Evolutionary conservation across 345 rosid genomes (phyloP).

Genomic region (Orychophragmus violaceus): DNA sequence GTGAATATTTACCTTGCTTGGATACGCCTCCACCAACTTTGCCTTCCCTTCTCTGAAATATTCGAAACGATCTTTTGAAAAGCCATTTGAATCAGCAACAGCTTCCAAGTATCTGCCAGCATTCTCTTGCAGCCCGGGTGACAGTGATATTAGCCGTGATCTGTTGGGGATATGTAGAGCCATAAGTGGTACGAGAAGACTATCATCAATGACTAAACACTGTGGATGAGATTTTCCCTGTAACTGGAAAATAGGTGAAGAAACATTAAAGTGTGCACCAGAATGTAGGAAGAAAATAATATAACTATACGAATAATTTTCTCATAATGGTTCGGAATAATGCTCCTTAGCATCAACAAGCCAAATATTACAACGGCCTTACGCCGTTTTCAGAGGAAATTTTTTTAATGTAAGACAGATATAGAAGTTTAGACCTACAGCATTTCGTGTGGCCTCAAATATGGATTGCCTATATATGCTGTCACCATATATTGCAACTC

Average conservation of each 20-base stretch:
- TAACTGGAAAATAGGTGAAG: conserved; percentile 47
- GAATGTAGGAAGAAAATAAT: not conserved
- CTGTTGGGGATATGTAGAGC: conserved; percentile 46
- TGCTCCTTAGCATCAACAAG: conserved; percentile 1
- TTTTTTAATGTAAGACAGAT: conserved; percentile 2
- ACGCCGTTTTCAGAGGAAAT: not conserved
- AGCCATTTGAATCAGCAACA: conserved; percentile 55
- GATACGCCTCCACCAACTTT: conserved; percentile 39
- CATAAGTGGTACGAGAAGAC: conserved; percentile 56
- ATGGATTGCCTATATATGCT: conserved; percentile 54
- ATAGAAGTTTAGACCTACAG: conserved; percentile 49
- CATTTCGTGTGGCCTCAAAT: conserved; percentile 47
- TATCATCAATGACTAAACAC: conserved; percentile 79
- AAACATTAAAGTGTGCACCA: not conserved
- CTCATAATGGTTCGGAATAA: no score
- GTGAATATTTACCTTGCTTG: conserved; percentile 41
- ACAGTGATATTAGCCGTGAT: conserved; percentile 52
- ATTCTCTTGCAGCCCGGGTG: conserved; percentile 63
- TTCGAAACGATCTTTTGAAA: conserved; percentile 47
- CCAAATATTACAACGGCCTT: conserved; percentile 1
- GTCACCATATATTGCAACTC: conserved; percentile 75
- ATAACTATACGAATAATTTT: not conserved
- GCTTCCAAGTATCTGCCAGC: conserved; percentile 56
- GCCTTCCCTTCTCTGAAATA: conserved; percentile 39
- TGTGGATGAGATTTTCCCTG: conserved; percentile 47